Evolutionary conservation across 2,329 filamentous ascomycete species (phyloP).

Genomic region (Leptosphaerulina australis): DNA sequence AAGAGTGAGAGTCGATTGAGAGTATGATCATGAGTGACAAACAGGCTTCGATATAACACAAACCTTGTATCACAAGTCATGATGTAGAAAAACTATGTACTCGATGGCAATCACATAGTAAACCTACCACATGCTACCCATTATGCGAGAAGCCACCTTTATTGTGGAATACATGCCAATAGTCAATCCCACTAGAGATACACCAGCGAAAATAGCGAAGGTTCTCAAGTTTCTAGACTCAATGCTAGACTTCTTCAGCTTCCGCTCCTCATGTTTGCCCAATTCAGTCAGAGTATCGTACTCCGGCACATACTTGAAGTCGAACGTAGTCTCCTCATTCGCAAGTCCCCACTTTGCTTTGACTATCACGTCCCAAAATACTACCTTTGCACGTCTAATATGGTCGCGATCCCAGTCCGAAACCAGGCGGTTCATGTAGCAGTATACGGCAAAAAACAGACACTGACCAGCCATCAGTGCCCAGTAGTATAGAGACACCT

Average conservation of each 20-base stretch:
- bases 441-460: constrained; percentile 65
- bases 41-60: background rate
- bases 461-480: constrained; percentile 68
- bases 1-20: background rate
- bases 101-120: background rate
- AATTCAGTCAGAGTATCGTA: constrained; percentile 58
- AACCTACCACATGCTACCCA: constrained; percentile 26
- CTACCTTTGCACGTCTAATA: constrained; percentile 57
- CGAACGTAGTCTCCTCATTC: constrained; percentile 66
- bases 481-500: constrained; percentile 63
- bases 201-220: constrained; percentile 50
- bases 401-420: constrained; percentile 58
- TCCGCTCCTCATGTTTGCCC: constrained; percentile 51
- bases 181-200: constrained; percentile 40
- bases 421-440: constrained; percentile 59
- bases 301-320: constrained; percentile 73
- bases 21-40: background rate
- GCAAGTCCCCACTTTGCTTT: constrained; percentile 68
- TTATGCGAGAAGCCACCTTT: constrained; percentile 32
- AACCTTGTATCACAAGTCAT: background rate
- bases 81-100: background rate
- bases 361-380: constrained; percentile 67
- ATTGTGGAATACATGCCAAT: constrained; percentile 33
- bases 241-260: constrained; percentile 46
- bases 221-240: constrained; percentile 57